phyloP scores from a whole-genome alignment of 768 basidiomycete species.

The Russula abietina region DNA sequence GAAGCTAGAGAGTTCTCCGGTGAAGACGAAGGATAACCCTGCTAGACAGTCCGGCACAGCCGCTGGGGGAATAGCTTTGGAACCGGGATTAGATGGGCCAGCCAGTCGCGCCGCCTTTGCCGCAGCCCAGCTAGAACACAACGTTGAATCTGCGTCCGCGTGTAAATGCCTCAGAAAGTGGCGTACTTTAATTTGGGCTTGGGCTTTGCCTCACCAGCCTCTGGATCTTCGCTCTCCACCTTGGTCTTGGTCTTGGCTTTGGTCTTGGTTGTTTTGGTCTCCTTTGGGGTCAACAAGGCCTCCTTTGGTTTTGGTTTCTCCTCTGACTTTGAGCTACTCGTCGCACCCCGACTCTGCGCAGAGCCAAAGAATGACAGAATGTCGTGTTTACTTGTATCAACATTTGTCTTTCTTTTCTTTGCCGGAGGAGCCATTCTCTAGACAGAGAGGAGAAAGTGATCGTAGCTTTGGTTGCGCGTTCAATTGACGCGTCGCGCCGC shows the following conservation, averaged over 20 bases:
- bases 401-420: slow-evolving; percentile 8
- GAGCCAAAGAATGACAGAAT: slow-evolving; percentile 18
- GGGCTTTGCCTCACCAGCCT: slow-evolving; percentile 30
- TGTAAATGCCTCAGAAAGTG: neutral
- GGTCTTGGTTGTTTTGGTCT: no score
- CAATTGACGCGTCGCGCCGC: neutral
- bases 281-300: no score
- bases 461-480: neutral
- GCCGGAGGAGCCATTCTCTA: slow-evolving; percentile 6
- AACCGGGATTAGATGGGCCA: slow-evolving; percentile 51
- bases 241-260: slow-evolving; percentile 3
- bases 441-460: neutral
- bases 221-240: slow-evolving; percentile 18
- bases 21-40: slow-evolving; percentile 91
- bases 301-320: slow-evolving; percentile 13
- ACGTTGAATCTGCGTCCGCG: neutral
- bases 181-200: slow-evolving; percentile 38
- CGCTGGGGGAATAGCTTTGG: slow-evolving; percentile 57
- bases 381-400: slow-evolving; percentile 10
- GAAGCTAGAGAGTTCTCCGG: slow-evolving; percentile 83
- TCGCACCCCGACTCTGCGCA: neutral
- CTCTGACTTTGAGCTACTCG: slow-evolving; percentile 2
- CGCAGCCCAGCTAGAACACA: slow-evolving; percentile 40
- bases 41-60: slow-evolving; percentile 77
- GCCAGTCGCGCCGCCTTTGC: slow-evolving; percentile 56